Percentiles rank a stretch among this genome's conserved stretches.
Evolutionary conservation across 73 alveolate genomes (phyloP).

Genomic region (Blepharisma japonicum): DNA sequence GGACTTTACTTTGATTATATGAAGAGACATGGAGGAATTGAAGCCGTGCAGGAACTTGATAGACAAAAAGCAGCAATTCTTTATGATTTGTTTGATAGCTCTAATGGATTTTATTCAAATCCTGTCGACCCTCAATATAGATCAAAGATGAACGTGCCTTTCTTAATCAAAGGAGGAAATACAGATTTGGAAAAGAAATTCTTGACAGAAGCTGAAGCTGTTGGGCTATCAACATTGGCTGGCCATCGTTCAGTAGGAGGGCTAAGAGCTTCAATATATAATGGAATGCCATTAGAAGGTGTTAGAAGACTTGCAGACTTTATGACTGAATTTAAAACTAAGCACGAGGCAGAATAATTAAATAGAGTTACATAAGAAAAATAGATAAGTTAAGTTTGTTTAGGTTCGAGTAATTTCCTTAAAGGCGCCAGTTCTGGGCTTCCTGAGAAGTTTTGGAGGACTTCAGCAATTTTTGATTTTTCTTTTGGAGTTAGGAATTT

Average conservation of each 20-base stretch:
- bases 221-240: constrained; percentile 39
- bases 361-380: too few relatives aligned
- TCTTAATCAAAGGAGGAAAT: constrained; percentile 27
- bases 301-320: constrained; percentile 46
- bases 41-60: constrained; percentile 36
- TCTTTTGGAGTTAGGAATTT: constrained; percentile 11
- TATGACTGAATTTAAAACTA: constrained; percentile 43
- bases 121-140: constrained; percentile 53
- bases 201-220: constrained; percentile 46
- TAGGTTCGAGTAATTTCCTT: too few relatives aligned
- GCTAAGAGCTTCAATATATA: constrained; percentile 59
- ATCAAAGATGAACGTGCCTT: constrained; percentile 60
- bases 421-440: too few relatives aligned
- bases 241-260: constrained; percentile 70
- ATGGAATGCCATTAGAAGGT: constrained; percentile 64
- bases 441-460: neutral
- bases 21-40: constrained; percentile 46
- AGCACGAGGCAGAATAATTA: too few relatives aligned
- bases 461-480: neutral
- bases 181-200: constrained; percentile 26
- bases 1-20: constrained; percentile 48
- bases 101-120: constrained; percentile 43
- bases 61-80: constrained; percentile 41
- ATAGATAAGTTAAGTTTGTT: too few relatives aligned
- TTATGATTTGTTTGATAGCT: constrained; percentile 41